These are phyloP conservation scores for Candida broadrunensis DNA, from an alignment of 805 yeast species.

Conservation along the genomic window DNA sequence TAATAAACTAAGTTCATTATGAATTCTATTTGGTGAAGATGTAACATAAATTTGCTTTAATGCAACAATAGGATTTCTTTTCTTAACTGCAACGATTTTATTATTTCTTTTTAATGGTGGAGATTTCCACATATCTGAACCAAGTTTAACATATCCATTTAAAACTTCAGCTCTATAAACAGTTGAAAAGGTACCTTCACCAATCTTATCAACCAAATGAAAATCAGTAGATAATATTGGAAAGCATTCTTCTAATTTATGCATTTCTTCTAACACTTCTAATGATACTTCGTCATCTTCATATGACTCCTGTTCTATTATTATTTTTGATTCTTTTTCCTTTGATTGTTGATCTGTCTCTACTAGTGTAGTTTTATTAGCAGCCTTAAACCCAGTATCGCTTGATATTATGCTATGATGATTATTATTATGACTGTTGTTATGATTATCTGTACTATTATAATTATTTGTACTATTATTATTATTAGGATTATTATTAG, in stretches of 20 bases:
- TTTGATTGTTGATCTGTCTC: background rate
- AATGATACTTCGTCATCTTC: conserved; percentile 48
- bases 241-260: conserved; percentile 51
- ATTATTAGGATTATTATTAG: background rate
- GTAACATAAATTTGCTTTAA: conserved; percentile 92
- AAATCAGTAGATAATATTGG: conserved; percentile 49
- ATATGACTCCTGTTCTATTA: conserved; percentile 9
- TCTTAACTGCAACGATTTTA: conserved; percentile 12
- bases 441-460: background rate
- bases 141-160: conserved; percentile 34
- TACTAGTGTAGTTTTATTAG: conserved; percentile 2
- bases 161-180: conserved; percentile 62
- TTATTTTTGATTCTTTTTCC: background rate
- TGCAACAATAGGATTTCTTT: conserved; percentile 63
- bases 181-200: conserved; percentile 65
- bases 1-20: conserved; percentile 79
- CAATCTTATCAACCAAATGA: conserved; percentile 54
- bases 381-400: background rate
- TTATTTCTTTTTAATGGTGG: conserved; percentile 38
- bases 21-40: conserved; percentile 87
- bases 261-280: conserved; percentile 58
- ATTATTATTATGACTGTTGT: background rate
- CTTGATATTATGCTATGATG: background rate
- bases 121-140: conserved; percentile 42
- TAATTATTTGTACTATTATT: background rate